Evolutionary conservation across 352 stramenopile species (phyloP), one percentile per base, ranked within the genome.

Genomic region (Globisporangium cystogenes): DNA sequence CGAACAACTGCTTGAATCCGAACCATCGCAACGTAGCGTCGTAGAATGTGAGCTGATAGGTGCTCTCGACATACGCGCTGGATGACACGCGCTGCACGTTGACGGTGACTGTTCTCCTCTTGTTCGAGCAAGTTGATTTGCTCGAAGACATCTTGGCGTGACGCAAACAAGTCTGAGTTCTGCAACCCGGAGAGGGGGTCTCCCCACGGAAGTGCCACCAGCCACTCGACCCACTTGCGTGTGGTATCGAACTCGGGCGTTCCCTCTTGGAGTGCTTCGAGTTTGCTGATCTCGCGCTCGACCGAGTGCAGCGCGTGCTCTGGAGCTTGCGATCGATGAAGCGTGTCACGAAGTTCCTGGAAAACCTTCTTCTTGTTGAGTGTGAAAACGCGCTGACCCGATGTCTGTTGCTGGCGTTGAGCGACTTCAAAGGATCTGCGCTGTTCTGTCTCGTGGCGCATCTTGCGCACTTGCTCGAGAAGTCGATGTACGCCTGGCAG

Each of bases 181-280:
- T 62, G 53, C 16, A 71, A 49, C 7, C 55, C 65, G 29, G 43
- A 70, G 23, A 41, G 40, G 2, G 52, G 50, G 10, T 80, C 67
- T 39, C 63, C 59, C 78, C 74, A 87, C 1, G 78, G 78, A 0
- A 90, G 56, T 12, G 64, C 44, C 16, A 82, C 45, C 21, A 90
- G 57, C 76, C 78, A 90, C 37, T 80, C 73, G 35, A 87, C 44
- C 78, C 78, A 90, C 18, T 75, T 74, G 35, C 61, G 62, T 4
- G 65, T 48, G 4, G 61, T 52, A 4, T 49, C 43, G 39, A 74
- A 86, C 41, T 79, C 74, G 1, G 37, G 51, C 0, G 62, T 68
- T 23, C 53, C 31, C 6, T 57, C 55, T 20, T 62, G 52, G 2
- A 84, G 29, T 1, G 27, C 20, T 1, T 71, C 70, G 6, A 86